Evolutionary conservation across 2,329 filamentous ascomycete genomes (phyloP), one percentile per base, ranked within the genome.

Genomic region (Clarireedia homoeocarpa): DNA sequence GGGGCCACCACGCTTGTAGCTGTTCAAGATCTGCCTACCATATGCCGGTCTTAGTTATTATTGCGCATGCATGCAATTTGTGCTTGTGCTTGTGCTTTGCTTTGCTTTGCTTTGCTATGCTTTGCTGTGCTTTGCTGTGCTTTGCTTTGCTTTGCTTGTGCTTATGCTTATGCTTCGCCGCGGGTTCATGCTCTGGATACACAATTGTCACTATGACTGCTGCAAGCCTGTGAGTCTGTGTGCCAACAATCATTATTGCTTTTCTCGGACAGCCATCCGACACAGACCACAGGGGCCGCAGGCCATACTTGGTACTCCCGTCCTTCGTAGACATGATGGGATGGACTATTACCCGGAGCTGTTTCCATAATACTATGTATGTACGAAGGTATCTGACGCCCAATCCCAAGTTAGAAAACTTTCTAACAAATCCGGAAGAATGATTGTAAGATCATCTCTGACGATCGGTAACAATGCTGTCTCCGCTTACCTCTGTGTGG

Each of bases 11-110:
- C 49, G 26, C 39, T 51, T 46, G 46, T 46, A 17, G 40, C 51
- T 38, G 15, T 46, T 36, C 39, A 23, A 39, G 51, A 53, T 51
- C 47, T 44, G 39, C 38, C 17, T 55, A 24, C 53, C 20, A 51
- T 50, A 55, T 55, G 53, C 53, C 53, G 53, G 53, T 51, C 38
- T 55, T 36, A 45, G 53, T 36, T 50, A 36, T 50, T 20, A 36
- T 44, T 50, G 38, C 46, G 30, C 46, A 51, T 55, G 46, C 46
- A 50, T 55, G 47, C 47, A 50, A 50, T 50, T 40, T 55, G 46
- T 55, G 39, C 53, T 50, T 55, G 53, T 50, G 53, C 46, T 44
- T 51, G 45, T 48, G 45, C 44, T 46, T 46, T 17, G 17, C 9
- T 39, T 14, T 26, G 7, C 20, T 15, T 30, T 4, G 40, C 14